Base-by-base conservation (phyloP, 768 basidiomycete species). In the Boletus fagicola region DNA sequence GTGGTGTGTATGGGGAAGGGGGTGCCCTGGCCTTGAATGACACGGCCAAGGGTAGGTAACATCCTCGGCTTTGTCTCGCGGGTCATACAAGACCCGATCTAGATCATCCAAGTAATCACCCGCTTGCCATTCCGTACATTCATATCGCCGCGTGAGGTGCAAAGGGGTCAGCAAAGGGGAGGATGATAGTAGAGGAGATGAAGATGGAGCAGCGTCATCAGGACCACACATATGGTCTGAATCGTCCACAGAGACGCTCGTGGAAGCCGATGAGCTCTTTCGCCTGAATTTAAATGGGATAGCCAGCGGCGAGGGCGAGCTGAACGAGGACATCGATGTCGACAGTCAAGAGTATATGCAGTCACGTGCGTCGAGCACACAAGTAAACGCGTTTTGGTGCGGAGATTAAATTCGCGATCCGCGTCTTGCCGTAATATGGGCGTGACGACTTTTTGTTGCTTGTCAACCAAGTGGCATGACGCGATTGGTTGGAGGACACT, bases 321-420 rank as follows among this genome's bases (percentile, higher is more conserved):
- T 28, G 44, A 45, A 50, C 12, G 61, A 65, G 53, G 60, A 65
- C 70, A 72, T 72, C 55, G 70, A 58, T 43, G 70, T 73, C 62
- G 59, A 49, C 47, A 24, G 61, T 31, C 50, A 65, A 70, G 62
- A 61, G 56, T 54, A 52, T 68, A 72, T 72, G 66, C 57, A 58
- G 62, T 72, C 71, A 72, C 70, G 71, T 73, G 72, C 1, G 24
- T 22, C 54, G 24, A 55, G 57, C 58, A 45, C 22, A 47, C 40
- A 13, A 55, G 61, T 72, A 58, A 72, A 73, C 71, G 72, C 70
- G 70, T 67, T 73, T 72, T 73, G 49, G 55, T 18, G 66, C 70
- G 70, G 70, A 72, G 70, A 68, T 58, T 59, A 13, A 71, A 71
- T 16, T 39, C 33, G 38, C 7, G 50, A 56, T 53, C 31, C 65